A percentile compares a stretch with the other conserved stretches of the same genome.
Evolutionary conservation across 2,329 filamentous ascomycete genomes (phyloP).

Genomic region (Coniochaeta sp.): DNA sequence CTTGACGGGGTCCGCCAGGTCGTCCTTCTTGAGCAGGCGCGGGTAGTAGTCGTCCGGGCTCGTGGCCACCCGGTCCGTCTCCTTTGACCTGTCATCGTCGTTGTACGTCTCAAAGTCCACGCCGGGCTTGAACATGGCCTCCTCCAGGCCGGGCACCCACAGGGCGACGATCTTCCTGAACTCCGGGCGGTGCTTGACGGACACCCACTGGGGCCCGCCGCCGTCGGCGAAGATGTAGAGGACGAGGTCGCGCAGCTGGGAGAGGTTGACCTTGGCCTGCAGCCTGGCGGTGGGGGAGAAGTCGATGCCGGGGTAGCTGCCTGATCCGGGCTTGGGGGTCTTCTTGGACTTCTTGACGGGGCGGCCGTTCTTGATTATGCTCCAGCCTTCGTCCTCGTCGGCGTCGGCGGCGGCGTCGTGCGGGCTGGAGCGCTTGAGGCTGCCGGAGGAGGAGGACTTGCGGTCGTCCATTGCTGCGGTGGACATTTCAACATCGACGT

Average conservation of each 20-base stretch:
- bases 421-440: constrained; percentile 41
- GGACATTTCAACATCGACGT: constrained; percentile 1
- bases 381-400: constrained; percentile 39
- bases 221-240: constrained; percentile 63
- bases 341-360: constrained; percentile 54
- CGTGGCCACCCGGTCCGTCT: constrained; percentile 26
- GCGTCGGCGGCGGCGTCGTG: constrained; percentile 29
- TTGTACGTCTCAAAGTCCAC: constrained; percentile 42
- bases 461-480: constrained; percentile 5
- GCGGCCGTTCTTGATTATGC: constrained; percentile 39
- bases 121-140: constrained; percentile 72
- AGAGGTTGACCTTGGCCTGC: constrained; percentile 53
- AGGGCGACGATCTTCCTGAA: constrained; percentile 77
- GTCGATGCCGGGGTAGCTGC: constrained; percentile 51
- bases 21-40: constrained; percentile 39
- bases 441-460: constrained; percentile 18
- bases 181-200: constrained; percentile 52
- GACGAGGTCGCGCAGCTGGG: constrained; percentile 54
- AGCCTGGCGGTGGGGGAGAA: constrained; percentile 52
- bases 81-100: constrained; percentile 17
- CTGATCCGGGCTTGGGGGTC: constrained; percentile 44
- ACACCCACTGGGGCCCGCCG: constrained; percentile 56
- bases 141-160: constrained; percentile 87
- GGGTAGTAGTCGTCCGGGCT: constrained; percentile 56
- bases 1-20: constrained; percentile 46